Percentiles rank a stretch among this genome's conserved stretches.
These are phyloP conservation scores for Chalciporus sp. DNA, from an alignment of 1,284 basidiomycete species.

Conservation along the genomic window DNA sequence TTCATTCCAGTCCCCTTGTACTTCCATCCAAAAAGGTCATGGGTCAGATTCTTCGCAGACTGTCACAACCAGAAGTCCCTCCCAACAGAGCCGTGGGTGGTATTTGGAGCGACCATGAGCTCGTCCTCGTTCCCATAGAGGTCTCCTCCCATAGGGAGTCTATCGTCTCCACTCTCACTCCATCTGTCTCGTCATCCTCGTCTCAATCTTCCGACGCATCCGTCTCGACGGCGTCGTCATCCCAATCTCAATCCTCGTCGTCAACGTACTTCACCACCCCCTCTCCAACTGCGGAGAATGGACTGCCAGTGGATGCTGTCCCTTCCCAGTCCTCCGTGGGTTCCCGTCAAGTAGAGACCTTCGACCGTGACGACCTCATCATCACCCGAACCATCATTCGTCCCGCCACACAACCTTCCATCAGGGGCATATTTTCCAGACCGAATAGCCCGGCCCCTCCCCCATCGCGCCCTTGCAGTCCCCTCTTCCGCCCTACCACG, in stretches of 20 bases:
- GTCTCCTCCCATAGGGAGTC: slow-evolving; percentile 24
- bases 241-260: slow-evolving; percentile 2
- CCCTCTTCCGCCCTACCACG: slow-evolving; percentile 28
- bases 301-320: background rate
- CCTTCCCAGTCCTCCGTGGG: slow-evolving; percentile 5
- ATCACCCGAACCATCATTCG: slow-evolving; percentile 37
- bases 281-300: slow-evolving; percentile 16
- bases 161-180: slow-evolving; percentile 19
- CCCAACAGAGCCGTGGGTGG: slow-evolving; percentile 27
- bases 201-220: slow-evolving; percentile 11
- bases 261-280: slow-evolving; percentile 29
- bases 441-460: slow-evolving; percentile 25
- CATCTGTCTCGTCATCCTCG: slow-evolving; percentile 18
- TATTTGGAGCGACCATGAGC: slow-evolving; percentile 35
- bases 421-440: slow-evolving; percentile 21
- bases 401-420: slow-evolving; percentile 19
- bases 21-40: slow-evolving; percentile 17
- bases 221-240: slow-evolving; percentile 8
- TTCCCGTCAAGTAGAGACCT: slow-evolving; percentile 24
- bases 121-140: slow-evolving; percentile 35
- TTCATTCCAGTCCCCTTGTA: slow-evolving; percentile 10
- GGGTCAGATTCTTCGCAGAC: slow-evolving; percentile 29
- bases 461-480: slow-evolving; percentile 26
- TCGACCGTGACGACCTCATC: slow-evolving; percentile 34
- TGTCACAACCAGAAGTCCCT: slow-evolving; percentile 22